Conservation (phyloP, 164 flowering plant species). For the Magnolia officinalis region DNA sequence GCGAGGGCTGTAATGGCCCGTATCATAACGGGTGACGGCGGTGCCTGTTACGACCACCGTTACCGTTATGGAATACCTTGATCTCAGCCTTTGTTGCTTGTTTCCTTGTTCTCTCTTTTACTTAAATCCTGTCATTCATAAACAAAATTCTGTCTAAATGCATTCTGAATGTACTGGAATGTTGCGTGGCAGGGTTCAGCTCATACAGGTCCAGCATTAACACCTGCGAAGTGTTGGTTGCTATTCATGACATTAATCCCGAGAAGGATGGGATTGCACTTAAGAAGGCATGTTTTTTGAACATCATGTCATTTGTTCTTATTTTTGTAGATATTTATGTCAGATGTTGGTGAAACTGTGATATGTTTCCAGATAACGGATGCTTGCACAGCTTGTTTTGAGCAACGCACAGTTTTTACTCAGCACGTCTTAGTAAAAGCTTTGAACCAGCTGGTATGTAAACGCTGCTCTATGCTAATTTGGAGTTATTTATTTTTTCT, state of each 20-base stretch:
- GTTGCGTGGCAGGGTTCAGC: slow-evolving; percentile 84
- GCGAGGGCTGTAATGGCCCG: too few relatives aligned
- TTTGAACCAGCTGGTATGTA: slow-evolving; percentile 77
- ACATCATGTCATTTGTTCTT: background rate
- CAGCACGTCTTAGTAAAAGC: slow-evolving; percentile 93
- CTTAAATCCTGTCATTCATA: background rate
- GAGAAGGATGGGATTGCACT: slow-evolving; percentile 87
- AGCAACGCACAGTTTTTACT: slow-evolving; percentile 96
- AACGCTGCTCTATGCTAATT: background rate
- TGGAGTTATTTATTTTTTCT: background rate
- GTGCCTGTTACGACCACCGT: too few relatives aligned
- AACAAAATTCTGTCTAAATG: background rate
- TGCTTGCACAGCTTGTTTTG: slow-evolving; percentile 96
- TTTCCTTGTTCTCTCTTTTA: background rate
- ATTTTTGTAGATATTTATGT: background rate
- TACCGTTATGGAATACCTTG: background rate
- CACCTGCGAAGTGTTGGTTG: slow-evolving; percentile 98
- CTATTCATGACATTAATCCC: slow-evolving; percentile 81
- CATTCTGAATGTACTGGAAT: background rate
- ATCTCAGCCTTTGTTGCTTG: background rate
- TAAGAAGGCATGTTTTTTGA: slow-evolving; percentile 57
- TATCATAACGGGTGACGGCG: too few relatives aligned
- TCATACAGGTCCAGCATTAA: slow-evolving; percentile 95
- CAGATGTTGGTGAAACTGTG: background rate
- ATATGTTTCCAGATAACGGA: slow-evolving; percentile 70